phyloP scores from a whole-genome alignment of 2,329 filamentous ascomycete genomes.

The Calonectria pteridis region DNA sequence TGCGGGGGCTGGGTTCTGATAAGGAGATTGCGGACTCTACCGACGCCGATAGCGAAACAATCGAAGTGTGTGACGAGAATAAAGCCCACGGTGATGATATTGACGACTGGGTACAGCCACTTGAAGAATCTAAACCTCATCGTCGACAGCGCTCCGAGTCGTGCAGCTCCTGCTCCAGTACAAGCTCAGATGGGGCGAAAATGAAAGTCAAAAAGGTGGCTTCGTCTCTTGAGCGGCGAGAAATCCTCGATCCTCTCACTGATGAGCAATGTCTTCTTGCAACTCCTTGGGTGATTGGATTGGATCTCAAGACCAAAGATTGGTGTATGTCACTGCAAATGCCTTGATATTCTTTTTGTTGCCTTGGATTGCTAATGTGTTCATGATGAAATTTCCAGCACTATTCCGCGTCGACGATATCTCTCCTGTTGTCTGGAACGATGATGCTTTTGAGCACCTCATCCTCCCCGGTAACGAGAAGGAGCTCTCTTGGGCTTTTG shows the following conservation, averaged over 20 bases:
- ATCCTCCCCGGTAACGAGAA: constrained; percentile 12
- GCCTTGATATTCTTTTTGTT: background rate
- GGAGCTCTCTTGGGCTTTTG: constrained; percentile 11
- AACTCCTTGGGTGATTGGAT: constrained; percentile 8
- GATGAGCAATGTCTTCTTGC: constrained; percentile 16
- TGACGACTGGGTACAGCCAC: background rate
- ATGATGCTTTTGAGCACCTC: constrained; percentile 5
- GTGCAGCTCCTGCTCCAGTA: no score
- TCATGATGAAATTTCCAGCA: background rate
- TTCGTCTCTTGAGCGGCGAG: background rate
- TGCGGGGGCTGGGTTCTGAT: background rate
- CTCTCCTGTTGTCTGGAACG: background rate
- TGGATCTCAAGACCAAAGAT: constrained; percentile 13
- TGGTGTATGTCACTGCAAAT: constrained; percentile 6
- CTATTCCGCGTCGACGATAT: background rate
- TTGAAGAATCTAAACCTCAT: no score
- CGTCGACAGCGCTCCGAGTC: background rate
- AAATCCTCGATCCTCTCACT: background rate
- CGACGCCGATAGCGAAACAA: background rate
- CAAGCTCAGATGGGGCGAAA: background rate
- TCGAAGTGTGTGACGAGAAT: background rate
- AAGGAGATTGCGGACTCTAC: background rate
- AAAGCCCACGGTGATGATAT: no score
- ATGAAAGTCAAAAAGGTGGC: background rate
- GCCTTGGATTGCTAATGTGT: background rate